Evolutionary conservation across 495 filamentous ascomycete genomes (phyloP), one percentile per base, ranked within the genome.

Genomic region (Hypoxylon intermedium): DNA sequence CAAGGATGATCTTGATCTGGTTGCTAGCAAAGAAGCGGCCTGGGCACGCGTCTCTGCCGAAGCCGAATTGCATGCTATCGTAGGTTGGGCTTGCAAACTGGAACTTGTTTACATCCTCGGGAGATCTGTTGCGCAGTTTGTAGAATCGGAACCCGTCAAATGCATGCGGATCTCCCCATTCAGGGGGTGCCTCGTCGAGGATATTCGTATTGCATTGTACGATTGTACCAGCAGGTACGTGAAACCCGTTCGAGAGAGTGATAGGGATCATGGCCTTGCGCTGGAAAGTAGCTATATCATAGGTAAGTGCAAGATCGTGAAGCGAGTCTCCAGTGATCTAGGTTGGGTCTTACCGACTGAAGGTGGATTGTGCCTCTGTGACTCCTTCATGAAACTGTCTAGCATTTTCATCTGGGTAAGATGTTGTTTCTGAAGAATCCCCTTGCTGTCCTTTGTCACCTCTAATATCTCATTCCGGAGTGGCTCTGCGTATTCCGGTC

Each of bases 361-460:
- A 40, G 21, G 72, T 20, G 11, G 79, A 63, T 72, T 66, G 13
- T 74, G 23, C 12, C 83, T 64, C 44, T 76, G 71, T 13, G 70
- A 71, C 60, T 87, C 83, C 33, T 80, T 77, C 45, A 85, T 72
- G 48, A 83, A 82, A 34, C 74, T 79, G 53, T 87, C 83, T 23
- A 83, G 24, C 56, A 79, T 79, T 20, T 65, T 65, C 67, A 85
- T 70, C 33, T 77, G 74, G 0, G 67, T 66, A 0, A 83, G 58
- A 42, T 68, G 67, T 9, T 66, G 62, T 44, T 75, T 77, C 63
- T 47, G 74, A 37, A 48, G 71, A 41, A 26, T 61, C 65, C 65
- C 73, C 69, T 48, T 68, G 68, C 64, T 58, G 16, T 58, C 55
- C 44, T 58, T 65, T 0, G 54, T 81, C 68, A 55, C 79, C 5